A percentile compares a stretch with the other conserved stretches of the same genome.
Conservation (phyloP, 179 eudicot species). For the Camellia oleifera region DNA sequence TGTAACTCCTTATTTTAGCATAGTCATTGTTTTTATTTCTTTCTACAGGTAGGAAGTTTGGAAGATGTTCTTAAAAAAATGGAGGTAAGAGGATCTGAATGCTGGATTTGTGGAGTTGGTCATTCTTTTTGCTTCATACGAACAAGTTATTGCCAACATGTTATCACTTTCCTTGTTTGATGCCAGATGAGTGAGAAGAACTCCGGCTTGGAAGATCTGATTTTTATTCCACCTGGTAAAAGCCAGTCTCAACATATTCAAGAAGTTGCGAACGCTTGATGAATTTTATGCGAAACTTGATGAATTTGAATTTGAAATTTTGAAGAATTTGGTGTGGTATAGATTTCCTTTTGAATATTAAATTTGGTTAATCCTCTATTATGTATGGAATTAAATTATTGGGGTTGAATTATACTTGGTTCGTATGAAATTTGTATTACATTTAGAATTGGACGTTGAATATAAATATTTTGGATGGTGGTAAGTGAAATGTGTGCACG, state of each 20-base stretch:
- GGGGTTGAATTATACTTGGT: too few species aligned
- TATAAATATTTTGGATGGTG: too few species aligned
- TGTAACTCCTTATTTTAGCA: not conserved
- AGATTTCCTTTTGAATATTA: too few species aligned
- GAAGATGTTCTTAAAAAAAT: conserved; percentile 96
- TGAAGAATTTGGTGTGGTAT: too few species aligned
- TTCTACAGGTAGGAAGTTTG: conserved; percentile 83
- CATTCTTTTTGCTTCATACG: not conserved
- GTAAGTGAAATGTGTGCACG: too few species aligned
- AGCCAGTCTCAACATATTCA: conserved; percentile 84
- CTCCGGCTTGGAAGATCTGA: conserved; percentile 92
- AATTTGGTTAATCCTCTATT: too few species aligned
- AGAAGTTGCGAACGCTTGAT: conserved; percentile 68
- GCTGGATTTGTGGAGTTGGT: not conserved
- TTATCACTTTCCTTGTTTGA: conserved; percentile 9
- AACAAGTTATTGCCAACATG: too few species aligned
- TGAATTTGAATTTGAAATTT: too few species aligned
- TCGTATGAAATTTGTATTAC: too few species aligned
- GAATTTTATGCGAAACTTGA: not conserved
- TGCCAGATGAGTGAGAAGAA: conserved; percentile 70
- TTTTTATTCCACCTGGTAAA: conserved; percentile 97
- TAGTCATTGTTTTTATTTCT: not conserved
- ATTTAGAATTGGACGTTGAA: too few species aligned
- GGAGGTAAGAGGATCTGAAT: conserved; percentile 59
- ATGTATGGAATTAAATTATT: too few species aligned